Conservation (phyloP, 148 eudicot genomes). For the Amaranthus palmeri region DNA sequence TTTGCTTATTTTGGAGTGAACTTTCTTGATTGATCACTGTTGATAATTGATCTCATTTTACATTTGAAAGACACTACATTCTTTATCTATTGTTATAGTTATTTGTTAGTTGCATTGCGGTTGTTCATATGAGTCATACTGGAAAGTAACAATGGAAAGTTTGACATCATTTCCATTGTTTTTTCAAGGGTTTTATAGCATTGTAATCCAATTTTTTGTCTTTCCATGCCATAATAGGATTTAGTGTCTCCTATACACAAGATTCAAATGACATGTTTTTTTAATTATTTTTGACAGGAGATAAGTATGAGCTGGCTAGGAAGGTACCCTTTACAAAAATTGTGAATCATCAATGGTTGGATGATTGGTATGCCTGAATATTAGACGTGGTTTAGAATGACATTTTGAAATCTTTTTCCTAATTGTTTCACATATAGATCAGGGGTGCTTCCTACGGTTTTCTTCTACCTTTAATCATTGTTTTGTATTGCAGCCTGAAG, state of each 20-base stretch:
- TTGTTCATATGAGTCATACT: neutral
- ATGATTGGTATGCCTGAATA: conserved; percentile 61
- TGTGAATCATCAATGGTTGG: conserved; percentile 83
- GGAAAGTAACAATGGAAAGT: neutral
- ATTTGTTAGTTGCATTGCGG: neutral
- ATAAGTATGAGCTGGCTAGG: conserved; percentile 81
- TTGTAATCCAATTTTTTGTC: neutral
- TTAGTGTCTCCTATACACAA: neutral
- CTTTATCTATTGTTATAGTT: neutral
- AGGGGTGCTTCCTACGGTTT: neutral
- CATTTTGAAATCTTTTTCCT: neutral
- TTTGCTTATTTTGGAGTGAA: neutral
- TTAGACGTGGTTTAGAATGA: neutral
- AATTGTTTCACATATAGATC: neutral
- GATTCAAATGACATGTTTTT: neutral
- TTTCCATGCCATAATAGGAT: neutral
- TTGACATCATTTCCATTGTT: neutral
- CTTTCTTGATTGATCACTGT: neutral
- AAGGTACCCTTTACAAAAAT: conserved; percentile 56
- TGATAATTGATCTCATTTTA: neutral
- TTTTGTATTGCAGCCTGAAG: conserved; percentile 52
- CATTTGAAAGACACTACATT: neutral
- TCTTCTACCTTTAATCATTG: neutral
- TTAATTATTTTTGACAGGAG: conserved; percentile 45
- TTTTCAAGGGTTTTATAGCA: neutral